Evolutionary conservation across 768 basidiomycete genomes (phyloP).

Genomic region (Hydnum rufescens): DNA sequence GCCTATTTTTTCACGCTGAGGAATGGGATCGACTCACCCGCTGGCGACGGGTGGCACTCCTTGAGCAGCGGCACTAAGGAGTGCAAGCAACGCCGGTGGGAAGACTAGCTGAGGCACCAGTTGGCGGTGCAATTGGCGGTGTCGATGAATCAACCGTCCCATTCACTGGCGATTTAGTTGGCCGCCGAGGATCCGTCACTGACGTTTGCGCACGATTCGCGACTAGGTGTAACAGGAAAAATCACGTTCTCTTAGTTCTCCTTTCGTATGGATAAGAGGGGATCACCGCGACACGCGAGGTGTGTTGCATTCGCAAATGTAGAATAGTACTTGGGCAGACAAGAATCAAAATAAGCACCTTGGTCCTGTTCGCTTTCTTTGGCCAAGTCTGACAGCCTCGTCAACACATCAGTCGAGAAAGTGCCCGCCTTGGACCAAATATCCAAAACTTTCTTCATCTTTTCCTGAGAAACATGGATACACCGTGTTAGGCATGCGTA

Average conservation of each 20-base stretch:
- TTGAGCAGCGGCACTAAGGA: neutral
- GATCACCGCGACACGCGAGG: neutral
- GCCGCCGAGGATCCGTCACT: conserved; percentile 3
- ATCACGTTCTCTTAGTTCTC: conserved; percentile 1
- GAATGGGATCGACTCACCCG: too few relatives aligned
- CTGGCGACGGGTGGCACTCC: neutral
- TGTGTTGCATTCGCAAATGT: conserved; percentile 9
- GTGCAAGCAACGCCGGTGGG: conserved; percentile 10
- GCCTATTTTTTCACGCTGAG: too few relatives aligned
- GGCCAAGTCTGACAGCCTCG: conserved; percentile 48
- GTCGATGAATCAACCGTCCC: neutral
- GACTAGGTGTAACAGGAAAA: conserved; percentile 1
- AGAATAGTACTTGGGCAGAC: conserved; percentile 6
- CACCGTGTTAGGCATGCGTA: neutral
- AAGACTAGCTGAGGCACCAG: conserved; percentile 11
- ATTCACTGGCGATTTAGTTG: neutral
- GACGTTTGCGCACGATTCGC: conserved; percentile 1
- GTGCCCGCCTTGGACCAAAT: conserved; percentile 89
- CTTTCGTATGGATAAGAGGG: neutral
- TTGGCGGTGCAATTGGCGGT: conserved; percentile 9
- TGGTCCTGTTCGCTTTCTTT: conserved; percentile 35
- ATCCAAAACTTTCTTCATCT: conserved; percentile 90
- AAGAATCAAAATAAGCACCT: conserved; percentile 52
- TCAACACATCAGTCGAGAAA: conserved; percentile 59
- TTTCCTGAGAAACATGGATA: conserved; percentile 44